Evolutionary conservation across 2,329 filamentous ascomycete genomes (phyloP).

Genomic region (Colletotrichum acutatum): DNA sequence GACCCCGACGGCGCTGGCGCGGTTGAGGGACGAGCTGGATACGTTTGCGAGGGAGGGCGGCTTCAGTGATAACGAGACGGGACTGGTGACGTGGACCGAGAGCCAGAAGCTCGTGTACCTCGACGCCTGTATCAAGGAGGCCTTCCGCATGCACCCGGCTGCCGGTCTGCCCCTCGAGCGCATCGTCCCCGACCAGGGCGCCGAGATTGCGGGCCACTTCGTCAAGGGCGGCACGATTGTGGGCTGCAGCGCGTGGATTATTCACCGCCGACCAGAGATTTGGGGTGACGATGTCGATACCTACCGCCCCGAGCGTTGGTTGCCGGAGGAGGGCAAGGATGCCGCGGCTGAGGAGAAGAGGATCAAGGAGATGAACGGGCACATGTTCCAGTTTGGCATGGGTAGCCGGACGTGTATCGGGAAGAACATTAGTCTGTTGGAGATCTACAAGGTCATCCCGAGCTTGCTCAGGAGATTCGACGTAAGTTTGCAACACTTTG

Average conservation of each 20-base stretch:
- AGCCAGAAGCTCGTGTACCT: slow-evolving; percentile 78
- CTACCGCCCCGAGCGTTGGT: slow-evolving; percentile 77
- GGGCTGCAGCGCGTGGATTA: slow-evolving; percentile 79
- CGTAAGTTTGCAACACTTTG: slow-evolving; percentile 46
- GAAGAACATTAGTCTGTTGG: slow-evolving; percentile 71
- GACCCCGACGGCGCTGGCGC: slow-evolving; percentile 64
- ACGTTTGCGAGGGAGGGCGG: slow-evolving; percentile 61
- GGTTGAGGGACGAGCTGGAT: slow-evolving; percentile 72
- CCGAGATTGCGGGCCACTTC: slow-evolving; percentile 69
- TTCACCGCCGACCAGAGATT: slow-evolving; percentile 74
- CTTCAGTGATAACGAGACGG: slow-evolving; percentile 63
- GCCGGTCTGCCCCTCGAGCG: slow-evolving; percentile 79
- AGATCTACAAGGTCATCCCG: slow-evolving; percentile 73
- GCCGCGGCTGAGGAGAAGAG: slow-evolving; percentile 58
- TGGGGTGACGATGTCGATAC: slow-evolving; percentile 75
- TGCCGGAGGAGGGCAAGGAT: slow-evolving; percentile 53
- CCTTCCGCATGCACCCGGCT: slow-evolving; percentile 80
- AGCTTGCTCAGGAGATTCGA: slow-evolving; percentile 73
- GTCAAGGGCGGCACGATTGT: slow-evolving; percentile 79
- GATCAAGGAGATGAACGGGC: slow-evolving; percentile 73
- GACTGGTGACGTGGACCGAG: slow-evolving; percentile 76
- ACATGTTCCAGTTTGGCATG: slow-evolving; percentile 80
- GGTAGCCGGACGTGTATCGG: slow-evolving; percentile 77
- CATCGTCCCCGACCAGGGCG: slow-evolving; percentile 73
- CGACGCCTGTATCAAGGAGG: slow-evolving; percentile 82